Percentiles rank a stretch among this genome's conserved stretches.
Conservation (phyloP, 2,329 filamentous ascomycete genomes). For the Fusarium abutilonis region DNA sequence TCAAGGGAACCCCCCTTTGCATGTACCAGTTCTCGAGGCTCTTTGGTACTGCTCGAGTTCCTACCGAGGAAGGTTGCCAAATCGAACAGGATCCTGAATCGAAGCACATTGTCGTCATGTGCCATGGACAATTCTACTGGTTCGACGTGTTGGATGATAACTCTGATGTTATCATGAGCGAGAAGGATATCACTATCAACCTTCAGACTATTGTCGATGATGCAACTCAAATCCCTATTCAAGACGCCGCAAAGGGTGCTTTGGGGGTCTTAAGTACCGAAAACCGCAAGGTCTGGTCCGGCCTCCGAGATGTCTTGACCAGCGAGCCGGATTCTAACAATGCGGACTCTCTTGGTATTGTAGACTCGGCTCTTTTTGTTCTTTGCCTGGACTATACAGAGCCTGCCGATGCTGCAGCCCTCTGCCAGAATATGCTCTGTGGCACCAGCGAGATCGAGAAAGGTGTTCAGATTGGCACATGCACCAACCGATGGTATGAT, state of each 20-base stretch:
- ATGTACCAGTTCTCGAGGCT: slow-evolving; percentile 99
- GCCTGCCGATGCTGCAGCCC: slow-evolving; percentile 78
- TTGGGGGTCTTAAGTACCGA: slow-evolving; percentile 94
- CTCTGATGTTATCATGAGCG: slow-evolving; percentile 95
- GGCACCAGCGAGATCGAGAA: slow-evolving; percentile 91
- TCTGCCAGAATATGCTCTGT: slow-evolving; percentile 99
- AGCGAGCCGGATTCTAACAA: slow-evolving; percentile 91
- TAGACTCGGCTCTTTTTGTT: slow-evolving; percentile 92
- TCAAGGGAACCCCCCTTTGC: slow-evolving; percentile 85
- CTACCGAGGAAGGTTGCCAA: slow-evolving; percentile 92
- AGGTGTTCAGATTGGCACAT: slow-evolving; percentile 95
- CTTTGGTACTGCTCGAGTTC: slow-evolving; percentile 93
- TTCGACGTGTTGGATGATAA: slow-evolving; percentile 97
- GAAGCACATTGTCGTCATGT: slow-evolving; percentile 92
- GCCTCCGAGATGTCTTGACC: slow-evolving; percentile 85
- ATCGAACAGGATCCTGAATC: slow-evolving; percentile 95
- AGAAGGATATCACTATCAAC: slow-evolving; percentile 91
- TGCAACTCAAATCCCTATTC: slow-evolving; percentile 86
- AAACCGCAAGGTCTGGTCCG: slow-evolving; percentile 96
- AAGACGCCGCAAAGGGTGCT: slow-evolving; percentile 94
- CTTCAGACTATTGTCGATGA: slow-evolving; percentile 92
- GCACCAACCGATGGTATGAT: slow-evolving; percentile 98
- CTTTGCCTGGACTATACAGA: slow-evolving; percentile 94
- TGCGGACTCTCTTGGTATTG: slow-evolving; percentile 92
- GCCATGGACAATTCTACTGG: slow-evolving; percentile 97